Base-by-base conservation (phyloP, 1,284 basidiomycete species). In the Porodaedalea pini region DNA sequence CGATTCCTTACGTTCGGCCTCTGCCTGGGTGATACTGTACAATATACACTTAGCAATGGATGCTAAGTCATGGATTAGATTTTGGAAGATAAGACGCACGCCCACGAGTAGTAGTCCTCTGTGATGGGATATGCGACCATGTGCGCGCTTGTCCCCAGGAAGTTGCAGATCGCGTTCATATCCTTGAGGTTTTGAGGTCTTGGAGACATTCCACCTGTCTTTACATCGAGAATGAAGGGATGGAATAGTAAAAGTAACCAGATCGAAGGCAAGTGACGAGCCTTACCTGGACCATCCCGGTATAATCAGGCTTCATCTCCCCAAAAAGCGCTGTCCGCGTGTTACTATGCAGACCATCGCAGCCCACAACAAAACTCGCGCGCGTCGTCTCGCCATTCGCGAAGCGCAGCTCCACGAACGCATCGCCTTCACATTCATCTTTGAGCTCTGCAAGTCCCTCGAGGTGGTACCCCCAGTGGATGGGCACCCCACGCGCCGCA, bases 291-390 rank as follows among this genome's bases (percentile, higher is more conserved):
- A 68, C 70, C 23, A 77, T 61, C 0, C 76, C 76, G 3, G 74
- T 75, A 58, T 71, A 78, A 17, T 66, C 59, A 4, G 71, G 70
- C 17, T 66, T 59, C 60, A 75, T 70, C 57, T 71, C 64, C 2
- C 76, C 76, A 57, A 78, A 78, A n/a, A 78, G 65, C 13, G 66
- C 65, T 23, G 61, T 63, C 1, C 77, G 69, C 15, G 75, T 74
- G 45, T 68, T 70, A 58, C 75, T 76, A 60, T 78, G 77, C 58
- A 79, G 64, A 6, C 77, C 77, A 60, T 79, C 77, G 61, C 76
- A 78, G 13, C 77, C 77, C 4, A 78, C 68, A 8, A 78, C 69
- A 56, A 78, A 75, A 59, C 71, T 73, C 5, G 70, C 76, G 0
- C 66, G 68, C 54, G 71, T 74, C 31, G 58, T 68, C 27, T 61